phyloP scores from a whole-genome alignment of 768 basidiomycete species.

The Naganishia onofrii region DNA sequence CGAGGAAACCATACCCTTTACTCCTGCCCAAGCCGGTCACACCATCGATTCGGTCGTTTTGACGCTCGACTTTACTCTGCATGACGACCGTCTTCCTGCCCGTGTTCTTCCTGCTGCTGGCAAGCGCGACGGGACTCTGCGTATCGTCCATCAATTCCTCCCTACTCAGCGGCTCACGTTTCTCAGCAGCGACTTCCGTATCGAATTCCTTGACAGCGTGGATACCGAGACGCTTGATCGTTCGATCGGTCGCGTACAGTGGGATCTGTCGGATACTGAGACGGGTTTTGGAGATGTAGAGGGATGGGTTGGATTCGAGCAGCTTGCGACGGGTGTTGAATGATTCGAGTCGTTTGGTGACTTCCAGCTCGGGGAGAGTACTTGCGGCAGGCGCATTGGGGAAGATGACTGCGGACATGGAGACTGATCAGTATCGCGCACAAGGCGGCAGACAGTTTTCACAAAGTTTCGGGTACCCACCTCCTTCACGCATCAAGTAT shows the following conservation, averaged over 20 bases:
- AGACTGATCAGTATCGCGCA: not conserved
- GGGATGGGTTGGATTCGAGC: slow-evolving; percentile 83
- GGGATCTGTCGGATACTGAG: slow-evolving; percentile 92
- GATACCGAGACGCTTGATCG: slow-evolving; percentile 79
- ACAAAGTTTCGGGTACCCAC: slow-evolving; percentile 59
- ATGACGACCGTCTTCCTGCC: slow-evolving; percentile 62
- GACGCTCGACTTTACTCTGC: slow-evolving; percentile 89
- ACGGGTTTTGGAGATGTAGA: slow-evolving; percentile 91
- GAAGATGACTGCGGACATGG: slow-evolving; percentile 70
- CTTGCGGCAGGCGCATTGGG: slow-evolving; percentile 79
- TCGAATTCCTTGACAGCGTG: slow-evolving; percentile 79
- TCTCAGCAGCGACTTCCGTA: slow-evolving; percentile 66
- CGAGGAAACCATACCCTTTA: slow-evolving; percentile 93
- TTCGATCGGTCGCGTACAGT: slow-evolving; percentile 80
- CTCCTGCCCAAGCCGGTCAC: slow-evolving; percentile 80
- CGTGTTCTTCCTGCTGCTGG: slow-evolving; percentile 51
- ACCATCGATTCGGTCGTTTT: slow-evolving; percentile 81
- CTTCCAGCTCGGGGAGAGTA: slow-evolving; percentile 66
- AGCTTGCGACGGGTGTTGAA: slow-evolving; percentile 80
- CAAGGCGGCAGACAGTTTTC: not conserved
- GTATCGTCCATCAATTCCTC: slow-evolving; percentile 68
- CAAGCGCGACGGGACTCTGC: slow-evolving; percentile 44
- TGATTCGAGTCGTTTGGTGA: slow-evolving; percentile 79
- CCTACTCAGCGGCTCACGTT: slow-evolving; percentile 61
- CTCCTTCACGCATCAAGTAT: slow-evolving; percentile 93